Evolutionary conservation across 176 grass and related monocot genomes (phyloP).

Genomic region (Phoenix roebelenii): DNA sequence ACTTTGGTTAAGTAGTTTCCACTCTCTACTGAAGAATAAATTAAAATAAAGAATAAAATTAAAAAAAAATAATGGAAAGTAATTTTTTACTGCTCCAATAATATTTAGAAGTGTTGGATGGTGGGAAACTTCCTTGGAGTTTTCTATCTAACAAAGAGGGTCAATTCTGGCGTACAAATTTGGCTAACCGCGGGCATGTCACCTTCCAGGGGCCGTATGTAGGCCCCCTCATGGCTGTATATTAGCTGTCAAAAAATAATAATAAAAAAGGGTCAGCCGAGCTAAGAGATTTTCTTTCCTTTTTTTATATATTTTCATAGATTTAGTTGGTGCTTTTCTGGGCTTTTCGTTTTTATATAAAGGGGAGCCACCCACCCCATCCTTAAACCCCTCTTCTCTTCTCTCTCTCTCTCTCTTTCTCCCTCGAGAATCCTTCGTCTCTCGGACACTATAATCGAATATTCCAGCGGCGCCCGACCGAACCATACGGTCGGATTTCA

Average conservation of each 20-base stretch:
- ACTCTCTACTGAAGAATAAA: too few relatives aligned
- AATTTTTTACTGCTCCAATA: too few relatives aligned
- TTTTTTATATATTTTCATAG: neutral
- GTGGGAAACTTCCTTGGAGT: too few relatives aligned
- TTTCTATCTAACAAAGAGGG: too few relatives aligned
- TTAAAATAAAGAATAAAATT: too few relatives aligned
- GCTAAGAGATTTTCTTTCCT: neutral
- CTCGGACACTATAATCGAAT: neutral
- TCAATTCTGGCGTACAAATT: too few relatives aligned
- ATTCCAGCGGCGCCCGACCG: neutral
- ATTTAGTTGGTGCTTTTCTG: neutral
- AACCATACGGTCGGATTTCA: neutral
- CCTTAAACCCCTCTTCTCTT: neutral
- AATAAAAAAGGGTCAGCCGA: neutral
- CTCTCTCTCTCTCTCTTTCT: neutral
- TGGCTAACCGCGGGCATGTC: too few relatives aligned
- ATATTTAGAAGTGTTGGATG: too few relatives aligned
- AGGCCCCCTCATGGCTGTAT: slow-evolving; percentile 2
- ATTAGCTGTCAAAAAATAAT: slow-evolving; percentile 17
- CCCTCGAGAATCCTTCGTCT: too few relatives aligned
- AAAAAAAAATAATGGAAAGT: too few relatives aligned
- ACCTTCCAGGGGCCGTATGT: neutral
- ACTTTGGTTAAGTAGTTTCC: too few relatives aligned
- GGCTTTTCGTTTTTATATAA: neutral
- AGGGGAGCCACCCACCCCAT: neutral